Percentiles rank a stretch among this genome's conserved stretches.
Conservation (phyloP, 352 stramenopile species). For the Globisporangium rhizosaccharum region DNA sequence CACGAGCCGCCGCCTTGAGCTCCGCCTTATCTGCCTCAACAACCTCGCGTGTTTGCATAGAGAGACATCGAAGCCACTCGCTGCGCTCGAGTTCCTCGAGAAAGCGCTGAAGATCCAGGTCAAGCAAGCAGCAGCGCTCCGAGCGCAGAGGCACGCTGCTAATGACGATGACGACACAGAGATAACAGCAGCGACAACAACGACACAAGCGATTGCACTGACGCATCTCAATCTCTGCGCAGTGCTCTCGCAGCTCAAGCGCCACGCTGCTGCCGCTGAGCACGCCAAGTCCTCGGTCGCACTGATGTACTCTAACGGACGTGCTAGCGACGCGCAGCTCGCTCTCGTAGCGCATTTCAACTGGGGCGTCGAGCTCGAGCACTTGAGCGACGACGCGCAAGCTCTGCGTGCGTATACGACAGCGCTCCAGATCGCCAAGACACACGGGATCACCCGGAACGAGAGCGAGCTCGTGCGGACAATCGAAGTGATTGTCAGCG, state of each 20-base stretch:
- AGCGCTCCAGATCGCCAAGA: conserved; percentile 19
- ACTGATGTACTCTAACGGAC: conserved; percentile 12
- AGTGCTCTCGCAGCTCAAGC: conserved; percentile 48
- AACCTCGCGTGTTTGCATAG: conserved; percentile 63
- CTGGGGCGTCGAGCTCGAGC: conserved; percentile 50
- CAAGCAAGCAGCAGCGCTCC: conserved; percentile 9
- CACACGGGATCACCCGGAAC: conserved; percentile 6
- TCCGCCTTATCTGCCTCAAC: conserved; percentile 56
- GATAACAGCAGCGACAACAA: conserved; percentile 3
- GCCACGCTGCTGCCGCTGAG: conserved; percentile 34
- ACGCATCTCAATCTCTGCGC: conserved; percentile 61
- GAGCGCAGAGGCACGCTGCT: background rate
- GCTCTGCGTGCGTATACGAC: conserved; percentile 19
- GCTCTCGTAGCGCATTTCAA: conserved; percentile 57
- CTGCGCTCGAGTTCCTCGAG: conserved; percentile 39
- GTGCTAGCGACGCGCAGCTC: conserved; percentile 13
- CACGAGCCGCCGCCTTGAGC: conserved; percentile 19
- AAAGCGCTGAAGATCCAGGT: conserved; percentile 42
- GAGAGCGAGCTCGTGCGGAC: conserved; percentile 21
- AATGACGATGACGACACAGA: conserved; percentile 2
- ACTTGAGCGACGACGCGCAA: conserved; percentile 23
- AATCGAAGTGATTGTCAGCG: conserved; percentile 21
- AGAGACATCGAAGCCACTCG: conserved; percentile 30
- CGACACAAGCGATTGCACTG: conserved; percentile 17
- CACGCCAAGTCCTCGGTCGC: conserved; percentile 41